Evolutionary conservation across 495 filamentous ascomycete genomes (phyloP).

Genomic region (Penicillium waksmanii): DNA sequence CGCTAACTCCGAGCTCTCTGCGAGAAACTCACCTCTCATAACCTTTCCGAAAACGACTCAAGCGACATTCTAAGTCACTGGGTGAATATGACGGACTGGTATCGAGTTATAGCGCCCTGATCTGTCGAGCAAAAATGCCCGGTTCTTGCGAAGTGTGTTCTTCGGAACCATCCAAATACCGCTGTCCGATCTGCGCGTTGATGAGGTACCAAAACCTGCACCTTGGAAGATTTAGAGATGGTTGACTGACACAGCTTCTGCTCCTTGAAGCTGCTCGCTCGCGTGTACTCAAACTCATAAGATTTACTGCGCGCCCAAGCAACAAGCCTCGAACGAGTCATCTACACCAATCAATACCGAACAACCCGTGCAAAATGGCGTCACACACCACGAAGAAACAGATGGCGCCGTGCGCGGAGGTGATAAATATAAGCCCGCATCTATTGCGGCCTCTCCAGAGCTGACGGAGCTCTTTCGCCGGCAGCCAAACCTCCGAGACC

Average conservation of each 20-base stretch:
- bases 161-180: conserved; percentile 61
- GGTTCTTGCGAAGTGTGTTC: conserved; percentile 62
- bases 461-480: conserved; percentile 54
- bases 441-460: conserved; percentile 41
- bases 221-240: background rate
- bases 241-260: conserved; percentile 11
- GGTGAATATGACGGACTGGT: conserved; percentile 17
- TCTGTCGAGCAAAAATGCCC: conserved; percentile 28
- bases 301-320: conserved; percentile 49
- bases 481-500: conserved; percentile 54
- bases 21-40: background rate
- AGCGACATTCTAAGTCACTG: background rate
- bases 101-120: conserved; percentile 7
- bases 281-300: conserved; percentile 69
- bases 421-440: conserved; percentile 15
- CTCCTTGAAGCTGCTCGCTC: conserved; percentile 63
- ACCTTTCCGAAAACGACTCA: too few relatives aligned
- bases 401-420: background rate
- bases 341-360: conserved; percentile 1
- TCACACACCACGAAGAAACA: conserved; percentile 4
- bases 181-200: conserved; percentile 64
- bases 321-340: conserved; percentile 35
- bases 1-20: background rate
- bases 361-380: conserved; percentile 16
- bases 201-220: conserved; percentile 57